Percentiles rank a stretch among this genome's conserved stretches.
Conservation (phyloP, 148 eudicot species). For the Silene uniflora region DNA sequence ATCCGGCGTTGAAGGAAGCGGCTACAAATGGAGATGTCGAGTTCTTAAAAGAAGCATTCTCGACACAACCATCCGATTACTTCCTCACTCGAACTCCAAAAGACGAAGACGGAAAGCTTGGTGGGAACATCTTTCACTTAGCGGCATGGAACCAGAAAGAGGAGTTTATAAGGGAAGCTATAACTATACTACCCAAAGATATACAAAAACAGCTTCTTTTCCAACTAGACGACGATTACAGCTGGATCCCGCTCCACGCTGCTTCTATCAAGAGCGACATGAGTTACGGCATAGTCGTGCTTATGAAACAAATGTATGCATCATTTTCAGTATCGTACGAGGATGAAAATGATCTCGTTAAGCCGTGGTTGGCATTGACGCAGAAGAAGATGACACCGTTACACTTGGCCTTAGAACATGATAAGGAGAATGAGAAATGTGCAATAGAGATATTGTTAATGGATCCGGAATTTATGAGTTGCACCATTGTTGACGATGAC, state of each 20-base stretch:
- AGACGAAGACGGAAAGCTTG: background rate
- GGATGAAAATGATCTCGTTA: background rate
- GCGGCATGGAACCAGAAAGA: background rate
- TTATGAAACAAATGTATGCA: too few species aligned
- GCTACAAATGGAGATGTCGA: background rate
- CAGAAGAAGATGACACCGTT: background rate
- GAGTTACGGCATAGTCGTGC: too few species aligned
- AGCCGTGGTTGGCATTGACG: background rate
- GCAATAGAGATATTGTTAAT: background rate
- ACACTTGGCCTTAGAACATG: background rate
- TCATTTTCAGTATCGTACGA: too few species aligned
- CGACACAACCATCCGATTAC: background rate
- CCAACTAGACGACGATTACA: background rate
- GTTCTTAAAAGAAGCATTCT: background rate
- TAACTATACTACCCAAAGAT: background rate
- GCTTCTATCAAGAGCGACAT: too few species aligned
- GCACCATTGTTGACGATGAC: background rate
- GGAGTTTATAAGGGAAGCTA: background rate
- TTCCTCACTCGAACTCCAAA: background rate
- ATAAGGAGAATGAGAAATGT: background rate
- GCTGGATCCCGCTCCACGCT: too few species aligned
- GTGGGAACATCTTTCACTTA: too few species aligned
- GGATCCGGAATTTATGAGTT: background rate
- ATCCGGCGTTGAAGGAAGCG: background rate
- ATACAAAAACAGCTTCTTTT: background rate